phyloP scores from a whole-genome alignment of 306 rosid species.

The Begonia fuchsioides region DNA sequence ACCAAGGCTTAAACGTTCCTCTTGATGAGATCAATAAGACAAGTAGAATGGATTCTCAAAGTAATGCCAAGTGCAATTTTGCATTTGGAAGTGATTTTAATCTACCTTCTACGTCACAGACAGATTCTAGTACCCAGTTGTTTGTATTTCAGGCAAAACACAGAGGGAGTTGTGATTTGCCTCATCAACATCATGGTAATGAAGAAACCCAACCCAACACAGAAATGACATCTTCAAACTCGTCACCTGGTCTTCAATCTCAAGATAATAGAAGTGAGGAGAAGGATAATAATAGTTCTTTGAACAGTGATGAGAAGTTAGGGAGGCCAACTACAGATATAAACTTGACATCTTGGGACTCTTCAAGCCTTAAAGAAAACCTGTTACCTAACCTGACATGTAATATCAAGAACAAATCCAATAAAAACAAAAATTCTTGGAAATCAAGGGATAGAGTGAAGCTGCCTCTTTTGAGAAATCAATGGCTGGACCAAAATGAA shows the following conservation, averaged over 20 bases:
- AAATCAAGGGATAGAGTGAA: constrained; percentile 34
- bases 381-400: constrained; percentile 34
- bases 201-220: constrained; percentile 21
- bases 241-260: constrained; percentile 19
- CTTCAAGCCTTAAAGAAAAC: constrained; percentile 51
- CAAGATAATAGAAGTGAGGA: constrained; percentile 13
- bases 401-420: constrained; percentile 26
- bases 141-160: constrained; percentile 18
- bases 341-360: constrained; percentile 42
- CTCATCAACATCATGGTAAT: constrained; percentile 16
- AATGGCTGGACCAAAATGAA: constrained; percentile 19
- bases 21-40: constrained; percentile 14
- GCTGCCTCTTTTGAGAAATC: constrained; percentile 30
- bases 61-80: constrained; percentile 7
- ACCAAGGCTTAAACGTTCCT: constrained; percentile 11
- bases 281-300: constrained; percentile 15
- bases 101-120: constrained; percentile 12
- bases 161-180: constrained; percentile 11
- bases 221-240: constrained; percentile 24
- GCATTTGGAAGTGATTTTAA: constrained; percentile 20
- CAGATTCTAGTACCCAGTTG: constrained; percentile 20
- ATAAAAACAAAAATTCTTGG: constrained; percentile 40
- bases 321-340: constrained; percentile 27
- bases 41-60: constrained; percentile 17
- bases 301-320: constrained; percentile 24